Evolutionary conservation across 2,329 filamentous ascomycete species (phyloP).

Genomic region (Fusarium dlaminii): DNA sequence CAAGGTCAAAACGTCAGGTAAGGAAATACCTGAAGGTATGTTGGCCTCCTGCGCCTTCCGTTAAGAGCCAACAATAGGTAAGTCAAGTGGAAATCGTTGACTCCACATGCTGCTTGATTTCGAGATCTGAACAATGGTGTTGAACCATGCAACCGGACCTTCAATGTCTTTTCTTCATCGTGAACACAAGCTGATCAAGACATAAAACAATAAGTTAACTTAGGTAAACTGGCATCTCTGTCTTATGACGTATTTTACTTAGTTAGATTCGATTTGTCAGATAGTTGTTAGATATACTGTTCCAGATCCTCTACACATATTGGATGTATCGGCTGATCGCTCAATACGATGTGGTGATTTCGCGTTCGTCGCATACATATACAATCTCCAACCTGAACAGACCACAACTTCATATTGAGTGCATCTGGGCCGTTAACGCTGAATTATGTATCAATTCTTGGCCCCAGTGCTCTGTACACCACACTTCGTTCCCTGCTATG

Average conservation of each 20-base stretch:
- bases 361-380: not conserved
- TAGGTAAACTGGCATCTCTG: not conserved
- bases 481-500: not conserved
- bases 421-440: too few relatives aligned
- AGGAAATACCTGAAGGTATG: not conserved
- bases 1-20: not conserved
- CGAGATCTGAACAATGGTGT: not conserved
- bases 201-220: not conserved
- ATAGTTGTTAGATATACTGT: not conserved
- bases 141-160: not conserved
- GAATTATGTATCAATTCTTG: not conserved
- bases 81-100: not conserved
- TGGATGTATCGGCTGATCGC: not conserved
- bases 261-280: not conserved
- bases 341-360: not conserved
- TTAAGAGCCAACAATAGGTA: not conserved
- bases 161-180: not conserved
- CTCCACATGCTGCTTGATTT: not conserved
- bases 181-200: not conserved
- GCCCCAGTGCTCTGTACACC: not conserved
- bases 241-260: not conserved
- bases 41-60: not conserved
- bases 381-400: not conserved
- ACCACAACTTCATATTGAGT: not conserved
- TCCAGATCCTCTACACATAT: not conserved